Base-by-base conservation (phyloP, 2,329 filamentous ascomycete genomes). In the Periconia macrospinosa region DNA sequence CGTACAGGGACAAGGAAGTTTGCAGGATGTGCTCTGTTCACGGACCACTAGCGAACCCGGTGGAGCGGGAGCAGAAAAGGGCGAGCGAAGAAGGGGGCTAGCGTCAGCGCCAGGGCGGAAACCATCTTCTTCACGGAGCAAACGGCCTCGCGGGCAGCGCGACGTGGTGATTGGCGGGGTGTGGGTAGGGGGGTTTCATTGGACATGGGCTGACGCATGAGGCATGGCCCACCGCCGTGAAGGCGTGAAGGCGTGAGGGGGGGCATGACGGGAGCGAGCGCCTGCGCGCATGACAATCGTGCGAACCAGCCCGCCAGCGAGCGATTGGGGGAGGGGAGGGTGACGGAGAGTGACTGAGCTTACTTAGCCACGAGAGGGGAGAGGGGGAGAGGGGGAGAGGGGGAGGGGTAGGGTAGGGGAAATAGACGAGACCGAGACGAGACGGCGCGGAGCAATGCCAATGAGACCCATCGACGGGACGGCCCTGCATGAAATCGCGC, bases 1-100 rank as follows among this genome's bases (percentile, higher is more conserved):
- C 33, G 8, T 37, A 37, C 33, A 37, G 11, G 33, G 33, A n/a
- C 19, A 49, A 43, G 40, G 54, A 45, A 53, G 54, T 33, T 37
- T 14, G 11, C 33, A 37, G 33, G 30, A 33, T 33, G 30, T 33
- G 30, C n/a, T n/a, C n/a, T n/a, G 51, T 50, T 45, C 52, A 53
- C 49, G n/a, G 46, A 30, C 60, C 46, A 59, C 52, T 41, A 60
- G 61, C 63, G 59, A 57, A 57, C 59, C 62, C 62, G 59, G 58
- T 59, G 50, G 57, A 47, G 55, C 58, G 59, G 63, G 55, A 58
- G 61, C 55, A 59, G 61, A 62, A 53, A 60, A 15, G 17, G 37
- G 37, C 37, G 37, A 41, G 37, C 3, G 37, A 15, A 11, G 14
- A 27, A 44, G 19, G 14, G 19, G 42, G 17, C 17, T 23, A 23